Conservation (phyloP, 2,329 filamentous ascomycete genomes). For the Cercospora sp. region DNA sequence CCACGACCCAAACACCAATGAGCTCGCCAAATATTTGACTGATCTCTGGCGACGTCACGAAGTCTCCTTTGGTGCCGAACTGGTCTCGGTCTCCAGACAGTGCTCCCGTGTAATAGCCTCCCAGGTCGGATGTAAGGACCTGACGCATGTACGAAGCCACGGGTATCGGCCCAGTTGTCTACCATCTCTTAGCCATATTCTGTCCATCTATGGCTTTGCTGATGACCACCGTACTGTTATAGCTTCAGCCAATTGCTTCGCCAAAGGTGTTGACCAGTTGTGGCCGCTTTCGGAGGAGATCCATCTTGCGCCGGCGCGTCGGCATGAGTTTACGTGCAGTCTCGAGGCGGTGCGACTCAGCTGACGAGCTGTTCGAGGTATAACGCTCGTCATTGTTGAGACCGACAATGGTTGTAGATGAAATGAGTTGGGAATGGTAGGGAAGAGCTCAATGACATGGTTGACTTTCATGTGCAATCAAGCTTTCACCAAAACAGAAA, state of each 20-base stretch:
- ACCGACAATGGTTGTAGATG: background rate
- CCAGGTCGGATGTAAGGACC: constrained; percentile 86
- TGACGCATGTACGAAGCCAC: constrained; percentile 97
- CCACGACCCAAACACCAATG: constrained; percentile 88
- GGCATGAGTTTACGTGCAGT: constrained; percentile 2
- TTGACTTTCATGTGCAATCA: constrained; percentile 8
- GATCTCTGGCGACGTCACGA: constrained; percentile 95
- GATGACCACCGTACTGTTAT: constrained; percentile 64
- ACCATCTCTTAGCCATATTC: constrained; percentile 18
- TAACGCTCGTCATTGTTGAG: constrained; percentile 32
- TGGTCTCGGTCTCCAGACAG: constrained; percentile 71
- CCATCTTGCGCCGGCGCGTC: constrained; percentile 42
- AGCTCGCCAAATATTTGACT: constrained; percentile 96
- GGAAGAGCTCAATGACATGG: constrained; percentile 10
- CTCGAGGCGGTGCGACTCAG: constrained; percentile 24
- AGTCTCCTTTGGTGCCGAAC: constrained; percentile 91
- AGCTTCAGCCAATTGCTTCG: constrained; percentile 80
- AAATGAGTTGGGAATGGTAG: background rate
- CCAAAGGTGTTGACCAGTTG: constrained; percentile 88
- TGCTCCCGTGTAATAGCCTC: constrained; percentile 84
- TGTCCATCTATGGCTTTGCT: background rate
- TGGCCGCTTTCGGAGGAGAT: constrained; percentile 40
- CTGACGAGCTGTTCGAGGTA: constrained; percentile 30
- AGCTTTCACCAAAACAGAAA: constrained; percentile 2
- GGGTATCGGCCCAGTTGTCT: constrained; percentile 86